phyloP scores from a whole-genome alignment of 2,329 filamentous ascomycete genomes.

The Akanthomyces uredinophilus region DNA sequence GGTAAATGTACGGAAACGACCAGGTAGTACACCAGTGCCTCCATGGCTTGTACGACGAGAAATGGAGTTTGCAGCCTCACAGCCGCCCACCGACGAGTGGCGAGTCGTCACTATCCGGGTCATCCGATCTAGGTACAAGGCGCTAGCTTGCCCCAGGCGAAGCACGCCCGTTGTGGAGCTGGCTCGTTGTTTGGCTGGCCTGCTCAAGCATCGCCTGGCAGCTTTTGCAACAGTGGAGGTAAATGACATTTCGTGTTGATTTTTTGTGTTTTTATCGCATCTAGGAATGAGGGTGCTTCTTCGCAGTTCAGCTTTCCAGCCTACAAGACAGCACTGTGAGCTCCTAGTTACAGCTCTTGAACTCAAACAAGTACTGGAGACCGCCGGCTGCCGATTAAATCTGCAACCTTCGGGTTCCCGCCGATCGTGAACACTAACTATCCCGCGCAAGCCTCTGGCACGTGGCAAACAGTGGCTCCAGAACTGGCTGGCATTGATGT shows the following conservation, averaged over 20 bases:
- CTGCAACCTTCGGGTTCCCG: not conserved
- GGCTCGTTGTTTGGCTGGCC: slow-evolving; percentile 14
- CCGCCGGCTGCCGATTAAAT: not conserved
- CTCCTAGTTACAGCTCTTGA: not conserved
- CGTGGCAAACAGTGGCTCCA: not conserved
- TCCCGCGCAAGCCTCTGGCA: not conserved
- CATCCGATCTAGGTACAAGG: slow-evolving; percentile 9
- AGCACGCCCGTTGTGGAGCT: not conserved
- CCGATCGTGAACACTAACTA: not conserved
- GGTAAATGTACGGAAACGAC: slow-evolving; percentile 15
- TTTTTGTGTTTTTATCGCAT: not conserved
- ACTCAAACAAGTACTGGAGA: not conserved
- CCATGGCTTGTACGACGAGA: slow-evolving; percentile 15
- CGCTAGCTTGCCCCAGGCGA: not conserved
- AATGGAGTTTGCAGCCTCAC: slow-evolving; percentile 16
- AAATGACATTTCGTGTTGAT: not conserved
- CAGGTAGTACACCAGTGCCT: slow-evolving; percentile 6
- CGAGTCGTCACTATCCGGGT: slow-evolving; percentile 16
- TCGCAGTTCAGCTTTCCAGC: not conserved
- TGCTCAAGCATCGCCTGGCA: slow-evolving; percentile 14
- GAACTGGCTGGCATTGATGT: no score
- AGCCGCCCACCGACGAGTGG: slow-evolving; percentile 15
- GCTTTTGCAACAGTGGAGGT: slow-evolving; percentile 5
- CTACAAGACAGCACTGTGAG: not conserved
- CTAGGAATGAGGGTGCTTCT: not conserved